Conservation (phyloP, 2,329 filamentous ascomycete species). For the Cytospora piceicola region DNA sequence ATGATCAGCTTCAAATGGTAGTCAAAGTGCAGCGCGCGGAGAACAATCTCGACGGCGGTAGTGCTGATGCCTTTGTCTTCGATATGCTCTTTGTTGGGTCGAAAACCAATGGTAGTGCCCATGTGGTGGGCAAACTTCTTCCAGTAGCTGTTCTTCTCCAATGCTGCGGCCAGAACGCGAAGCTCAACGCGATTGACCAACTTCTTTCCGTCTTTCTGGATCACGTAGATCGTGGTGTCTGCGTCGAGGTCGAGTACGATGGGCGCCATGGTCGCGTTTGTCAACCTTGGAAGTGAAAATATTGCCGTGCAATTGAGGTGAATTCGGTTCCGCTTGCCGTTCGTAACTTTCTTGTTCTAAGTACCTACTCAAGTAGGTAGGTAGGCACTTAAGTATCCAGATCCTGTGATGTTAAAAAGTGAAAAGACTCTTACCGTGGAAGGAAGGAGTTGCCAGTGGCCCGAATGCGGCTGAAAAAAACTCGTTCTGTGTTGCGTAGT, state of each 20-base stretch:
- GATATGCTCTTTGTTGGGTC: not conserved
- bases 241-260: not conserved
- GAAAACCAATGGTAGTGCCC: not conserved
- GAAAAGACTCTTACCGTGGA: too few relatives aligned
- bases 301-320: not conserved
- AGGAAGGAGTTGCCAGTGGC: too few relatives aligned
- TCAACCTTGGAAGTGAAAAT: too few relatives aligned
- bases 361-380: not conserved
- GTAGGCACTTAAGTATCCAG: too few relatives aligned
- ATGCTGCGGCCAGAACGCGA: not conserved
- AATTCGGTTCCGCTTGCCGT: not conserved
- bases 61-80: constrained; percentile 6
- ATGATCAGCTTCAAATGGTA: not conserved
- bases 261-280: not conserved
- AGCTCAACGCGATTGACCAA: not conserved
- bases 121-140: not conserved
- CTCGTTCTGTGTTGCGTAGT: too few relatives aligned
- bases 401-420: too few relatives aligned
- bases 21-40: not conserved
- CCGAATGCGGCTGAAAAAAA: too few relatives aligned
- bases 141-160: constrained; percentile 4
- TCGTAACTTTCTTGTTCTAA: not conserved
- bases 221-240: not conserved
- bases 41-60: not conserved
- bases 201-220: not conserved